Evolutionary conservation across 179 eudicot genomes (phyloP).

Genomic region (Silene noctiflora): DNA sequence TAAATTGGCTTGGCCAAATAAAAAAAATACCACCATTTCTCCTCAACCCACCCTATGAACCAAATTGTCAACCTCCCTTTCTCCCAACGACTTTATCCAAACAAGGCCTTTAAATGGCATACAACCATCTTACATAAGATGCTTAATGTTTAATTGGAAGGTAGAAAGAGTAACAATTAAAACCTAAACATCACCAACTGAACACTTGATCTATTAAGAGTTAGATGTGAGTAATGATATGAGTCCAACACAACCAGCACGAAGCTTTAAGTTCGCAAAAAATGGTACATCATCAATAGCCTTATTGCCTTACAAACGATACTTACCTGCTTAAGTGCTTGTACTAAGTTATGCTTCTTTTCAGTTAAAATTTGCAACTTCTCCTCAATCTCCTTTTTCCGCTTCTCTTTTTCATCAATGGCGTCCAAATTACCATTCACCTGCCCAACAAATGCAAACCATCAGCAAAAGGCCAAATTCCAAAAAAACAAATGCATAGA

Average conservation of each 20-base stretch:
- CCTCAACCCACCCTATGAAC: too few relatives aligned
- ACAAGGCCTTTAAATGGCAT: not conserved
- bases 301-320: not conserved
- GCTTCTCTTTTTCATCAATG: conserved; percentile 50
- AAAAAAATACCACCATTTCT: too few relatives aligned
- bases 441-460: conserved; percentile 15
- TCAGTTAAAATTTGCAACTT: conserved; percentile 60
- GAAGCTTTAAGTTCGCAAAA: not conserved
- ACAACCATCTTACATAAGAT: not conserved
- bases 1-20: too few relatives aligned
- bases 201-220: not conserved
- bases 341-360: conserved; percentile 80
- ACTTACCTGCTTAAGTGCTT: conserved; percentile 81
- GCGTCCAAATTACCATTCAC: conserved; percentile 24
- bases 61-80: too few relatives aligned
- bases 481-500: not conserved
- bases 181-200: not conserved
- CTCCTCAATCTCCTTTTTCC: conserved; percentile 72
- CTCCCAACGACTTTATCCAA: too few relatives aligned
- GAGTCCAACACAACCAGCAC: not conserved
- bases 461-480: not conserved
- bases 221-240: not conserved
- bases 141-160: not conserved
- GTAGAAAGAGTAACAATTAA: not conserved
- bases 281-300: not conserved